Evolutionary conservation across 2,329 filamentous ascomycete genomes (phyloP), one percentile per base, ranked within the genome.

Genomic region (Pseudocercospora pini-densiflorae): DNA sequence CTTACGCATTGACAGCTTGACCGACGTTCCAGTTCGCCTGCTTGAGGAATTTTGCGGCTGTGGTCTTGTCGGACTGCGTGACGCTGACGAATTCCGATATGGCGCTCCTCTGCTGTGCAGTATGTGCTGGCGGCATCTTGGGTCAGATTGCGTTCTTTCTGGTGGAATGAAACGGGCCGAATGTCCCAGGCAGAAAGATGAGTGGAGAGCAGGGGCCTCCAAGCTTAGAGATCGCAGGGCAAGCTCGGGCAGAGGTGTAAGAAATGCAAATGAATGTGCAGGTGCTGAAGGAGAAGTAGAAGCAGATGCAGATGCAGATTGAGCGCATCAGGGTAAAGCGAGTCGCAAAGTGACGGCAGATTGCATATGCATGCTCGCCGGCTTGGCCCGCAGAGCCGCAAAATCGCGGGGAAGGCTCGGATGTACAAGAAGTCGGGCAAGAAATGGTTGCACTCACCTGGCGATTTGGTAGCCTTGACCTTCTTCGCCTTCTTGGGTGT

Each of bases 71-170:
- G 51, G 79, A 69, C 58, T 79, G 75, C 3, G 83, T 83, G 69
- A 85, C 79, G 65, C 69, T 78, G 65, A 76, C 75, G 71, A 84
- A 83, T 72, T 83, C 79, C 68, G 67, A 66, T 54, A 84, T 81
- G 14, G 81, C 80, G 63, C 71, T 71, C 74, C 83, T 84, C 74
- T 85, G 83, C 73, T 78, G 73, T 6, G 79, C 53, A 6, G 77
- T 83, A 73, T 83, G 81, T 45, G 78, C 80, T 79, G 81, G 73
- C 71, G 82, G 81, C 82, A 84, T 83, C 8, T 71, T 68, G 60
- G 31, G 64, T 70, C 27, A 70, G 68, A 59, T 21, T 29, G 59
- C 23, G 43, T 29, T 3, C 43, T 31, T 57, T 27, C 47, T 23
- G 31, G 31, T 29, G 7, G 19, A 40, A 21, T 7, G 9, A 2